Evolutionary conservation across 2,329 filamentous ascomycete species (phyloP).

Genomic region (Fusarium globosum): DNA sequence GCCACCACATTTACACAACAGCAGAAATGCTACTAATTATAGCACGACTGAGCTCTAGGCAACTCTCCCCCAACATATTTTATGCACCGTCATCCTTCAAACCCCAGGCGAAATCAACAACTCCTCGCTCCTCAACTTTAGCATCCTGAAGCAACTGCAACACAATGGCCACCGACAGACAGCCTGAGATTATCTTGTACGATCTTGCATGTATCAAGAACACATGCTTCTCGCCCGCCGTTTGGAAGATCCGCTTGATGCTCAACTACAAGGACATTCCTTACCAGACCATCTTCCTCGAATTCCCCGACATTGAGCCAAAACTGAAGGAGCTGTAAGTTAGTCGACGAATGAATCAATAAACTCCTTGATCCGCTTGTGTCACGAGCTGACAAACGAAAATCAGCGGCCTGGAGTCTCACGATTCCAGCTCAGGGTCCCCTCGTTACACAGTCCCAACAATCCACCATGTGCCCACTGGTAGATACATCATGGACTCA

Average conservation of each 20-base stretch:
- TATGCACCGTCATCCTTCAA: neutral
- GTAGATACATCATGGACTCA: conserved; percentile 8
- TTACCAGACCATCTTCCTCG: conserved; percentile 9
- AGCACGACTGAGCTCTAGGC: neutral
- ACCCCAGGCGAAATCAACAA: accelerated
- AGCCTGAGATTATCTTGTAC: neutral
- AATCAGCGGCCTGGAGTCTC: neutral
- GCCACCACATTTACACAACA: neutral
- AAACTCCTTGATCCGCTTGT: neutral
- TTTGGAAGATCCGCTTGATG: conserved; percentile 19
- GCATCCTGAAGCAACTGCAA: accelerated
- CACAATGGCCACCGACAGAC: neutral
- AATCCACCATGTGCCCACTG: neutral
- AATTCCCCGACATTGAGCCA: conserved; percentile 15
- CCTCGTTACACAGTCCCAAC: conserved; percentile 5
- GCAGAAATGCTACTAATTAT: neutral
- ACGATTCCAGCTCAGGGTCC: neutral
- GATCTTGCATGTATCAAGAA: conserved; percentile 20
- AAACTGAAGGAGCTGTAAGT: neutral
- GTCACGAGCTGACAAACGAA: neutral
- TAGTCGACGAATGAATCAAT: accelerated
- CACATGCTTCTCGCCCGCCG: conserved; percentile 5
- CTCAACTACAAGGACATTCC: conserved; percentile 19
- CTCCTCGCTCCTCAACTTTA: neutral
- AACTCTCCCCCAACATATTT: neutral